These are phyloP conservation scores for Aspergillus aculeatinus DNA, from an alignment of 2,329 filamentous ascomycete species.

Conservation along the genomic window DNA sequence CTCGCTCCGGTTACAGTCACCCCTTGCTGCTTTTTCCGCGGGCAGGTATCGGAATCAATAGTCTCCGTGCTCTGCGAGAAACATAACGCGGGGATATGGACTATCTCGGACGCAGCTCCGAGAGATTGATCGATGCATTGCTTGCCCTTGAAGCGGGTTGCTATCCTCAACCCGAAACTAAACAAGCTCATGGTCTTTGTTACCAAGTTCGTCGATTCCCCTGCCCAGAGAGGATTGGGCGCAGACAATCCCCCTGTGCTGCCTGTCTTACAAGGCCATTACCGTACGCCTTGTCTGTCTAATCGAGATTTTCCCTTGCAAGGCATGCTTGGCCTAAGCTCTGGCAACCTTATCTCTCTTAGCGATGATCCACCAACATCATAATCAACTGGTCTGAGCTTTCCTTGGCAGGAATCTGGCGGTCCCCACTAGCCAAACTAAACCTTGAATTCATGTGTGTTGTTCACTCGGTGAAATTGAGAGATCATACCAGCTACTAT, in stretches of 20 bases:
- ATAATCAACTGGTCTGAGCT: neutral
- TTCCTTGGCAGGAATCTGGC: neutral
- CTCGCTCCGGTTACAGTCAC: neutral
- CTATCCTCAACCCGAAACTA: neutral
- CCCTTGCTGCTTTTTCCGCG: slow-evolving; percentile 6
- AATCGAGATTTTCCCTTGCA: slow-evolving; percentile 9
- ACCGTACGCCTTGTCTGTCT: neutral
- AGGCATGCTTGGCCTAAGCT: slow-evolving; percentile 16
- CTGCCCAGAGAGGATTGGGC: neutral
- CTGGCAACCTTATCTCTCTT: slow-evolving; percentile 16
- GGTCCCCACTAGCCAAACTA: neutral
- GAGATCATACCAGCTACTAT: too few species aligned
- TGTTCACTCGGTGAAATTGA: too few species aligned
- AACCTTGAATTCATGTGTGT: too few species aligned
- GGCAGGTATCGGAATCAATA: neutral
- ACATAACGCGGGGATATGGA: neutral
- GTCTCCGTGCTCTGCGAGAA: neutral
- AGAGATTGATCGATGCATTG: slow-evolving; percentile 1
- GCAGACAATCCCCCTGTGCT: neutral
- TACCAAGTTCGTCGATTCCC: neutral
- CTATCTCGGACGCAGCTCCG: neutral
- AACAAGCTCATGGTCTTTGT: neutral
- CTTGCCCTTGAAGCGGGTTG: neutral
- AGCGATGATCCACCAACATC: neutral
- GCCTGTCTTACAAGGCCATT: neutral